Evolutionary conservation across 345 rosid species (phyloP), one percentile per base, ranked within the genome.

Genomic region (Populus tremula): DNA sequence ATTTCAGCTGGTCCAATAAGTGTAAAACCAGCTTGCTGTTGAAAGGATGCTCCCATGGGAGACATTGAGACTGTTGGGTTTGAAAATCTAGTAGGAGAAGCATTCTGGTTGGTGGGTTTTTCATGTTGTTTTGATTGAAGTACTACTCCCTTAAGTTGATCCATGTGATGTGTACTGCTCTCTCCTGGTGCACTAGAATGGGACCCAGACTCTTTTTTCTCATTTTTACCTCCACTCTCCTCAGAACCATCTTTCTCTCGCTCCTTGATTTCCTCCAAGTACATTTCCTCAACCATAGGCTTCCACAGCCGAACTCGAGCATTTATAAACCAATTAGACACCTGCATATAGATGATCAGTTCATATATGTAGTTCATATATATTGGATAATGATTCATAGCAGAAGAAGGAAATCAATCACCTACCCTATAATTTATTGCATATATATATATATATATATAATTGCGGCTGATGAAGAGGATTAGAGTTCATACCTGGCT

Each of bases 261-360:
- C 59, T 72, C 86, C 76, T 88, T 81, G 64, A 84, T 77, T 81
- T 92, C 97, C 73, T 91, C 97, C 73, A 59, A 0, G 83, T 92
- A 92, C 91, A 92, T 86, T 70, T 92, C 92, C 81, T 92, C 97
- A 3, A 92, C 93, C 97, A 92, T 90, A 67, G 97, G 97, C 83
- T 92, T 92, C 97, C 95, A 92, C 7, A 92, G 85, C 27, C 97
- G 90, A 76, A 91, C 95, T 77, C 95, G 89, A 38, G 97, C 93
- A 80, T 91, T 91, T 59, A 92, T 92, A 79, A 91, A 92, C 97
- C 96, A 89, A 61, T 89, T 89, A 5, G 92, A 89, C 17, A 89
- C 92, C 92, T 89, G 67, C 71, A 81, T 29, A 75, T 64, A 43
- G 14, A 72, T 71, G 73, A 64, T n/a, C 63, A 56, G n/a, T 21